Percentiles rank a stretch among this genome's conserved stretches.
Evolutionary conservation across 768 basidiomycete genomes (phyloP).

Genomic region (Auriculariales sp.): DNA sequence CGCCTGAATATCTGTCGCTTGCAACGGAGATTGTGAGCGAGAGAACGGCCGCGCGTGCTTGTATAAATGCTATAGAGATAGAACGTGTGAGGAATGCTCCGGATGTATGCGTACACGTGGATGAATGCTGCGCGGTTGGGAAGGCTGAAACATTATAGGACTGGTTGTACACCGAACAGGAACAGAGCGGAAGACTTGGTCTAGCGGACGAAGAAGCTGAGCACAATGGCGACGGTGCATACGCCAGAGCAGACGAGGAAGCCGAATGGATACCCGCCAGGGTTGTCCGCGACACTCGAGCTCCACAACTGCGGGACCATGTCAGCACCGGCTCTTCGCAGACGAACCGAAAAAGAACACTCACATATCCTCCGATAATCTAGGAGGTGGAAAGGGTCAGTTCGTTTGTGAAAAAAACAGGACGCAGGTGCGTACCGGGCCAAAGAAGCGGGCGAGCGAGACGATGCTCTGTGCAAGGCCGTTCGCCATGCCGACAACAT

Average conservation of each 20-base stretch:
- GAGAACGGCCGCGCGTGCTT: too few species aligned
- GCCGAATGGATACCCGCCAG: conserved; percentile 59
- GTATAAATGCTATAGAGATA: too few species aligned
- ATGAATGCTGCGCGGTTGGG: too few species aligned
- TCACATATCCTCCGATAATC: conserved; percentile 68
- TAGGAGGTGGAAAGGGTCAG: background rate
- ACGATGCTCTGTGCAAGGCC: conserved; percentile 94
- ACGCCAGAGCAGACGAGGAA: conserved; percentile 52
- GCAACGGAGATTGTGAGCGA: too few species aligned
- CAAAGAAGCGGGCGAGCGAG: conserved; percentile 81
- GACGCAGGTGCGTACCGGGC: conserved; percentile 31
- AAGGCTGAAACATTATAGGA: too few species aligned
- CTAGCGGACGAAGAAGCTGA: conserved; percentile 67
- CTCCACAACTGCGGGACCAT: conserved; percentile 51
- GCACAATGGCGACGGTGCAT: conserved; percentile 47
- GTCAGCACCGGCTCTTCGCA: conserved; percentile 6
- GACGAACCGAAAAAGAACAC: conserved; percentile 13
- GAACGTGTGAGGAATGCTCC: too few species aligned
- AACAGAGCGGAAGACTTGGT: too few species aligned
- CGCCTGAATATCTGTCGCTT: too few species aligned
- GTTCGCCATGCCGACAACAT: conserved; percentile 81
- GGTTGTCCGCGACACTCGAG: conserved; percentile 47
- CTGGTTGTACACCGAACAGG: too few species aligned
- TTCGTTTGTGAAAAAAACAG: too few species aligned
- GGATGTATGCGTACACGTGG: too few species aligned